Evolutionary conservation across 768 basidiomycete genomes (phyloP).

Genomic region (Phallus indusiatus): DNA sequence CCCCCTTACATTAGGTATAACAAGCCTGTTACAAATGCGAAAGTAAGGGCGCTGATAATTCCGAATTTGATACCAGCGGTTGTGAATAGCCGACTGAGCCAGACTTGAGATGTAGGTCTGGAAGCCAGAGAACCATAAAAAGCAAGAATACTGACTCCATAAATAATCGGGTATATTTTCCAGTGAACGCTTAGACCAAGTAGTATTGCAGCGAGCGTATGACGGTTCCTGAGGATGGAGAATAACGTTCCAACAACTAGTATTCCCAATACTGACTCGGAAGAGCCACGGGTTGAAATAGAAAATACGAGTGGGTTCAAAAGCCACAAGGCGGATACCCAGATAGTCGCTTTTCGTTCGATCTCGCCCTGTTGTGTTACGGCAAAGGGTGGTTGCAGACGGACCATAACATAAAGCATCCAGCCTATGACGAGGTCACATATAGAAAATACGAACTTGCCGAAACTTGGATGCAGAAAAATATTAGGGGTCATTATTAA

Average conservation of each 20-base stretch:
- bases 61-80: conserved; percentile 52
- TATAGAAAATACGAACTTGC: conserved; percentile 79
- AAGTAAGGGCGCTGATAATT: conserved; percentile 58
- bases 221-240: conserved; percentile 44
- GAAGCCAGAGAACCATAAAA: conserved; percentile 28
- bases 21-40: conserved; percentile 45
- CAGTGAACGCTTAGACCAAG: conserved; percentile 85
- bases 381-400: conserved; percentile 42
- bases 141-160: conserved; percentile 69
- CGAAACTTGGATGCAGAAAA: conserved; percentile 75
- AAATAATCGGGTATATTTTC: conserved; percentile 96
- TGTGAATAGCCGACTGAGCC: conserved; percentile 26
- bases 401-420: conserved; percentile 29
- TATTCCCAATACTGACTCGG: conserved; percentile 78
- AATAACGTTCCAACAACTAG: conserved; percentile 67
- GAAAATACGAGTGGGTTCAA: conserved; percentile 92
- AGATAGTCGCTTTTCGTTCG: conserved; percentile 37
- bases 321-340: conserved; percentile 58
- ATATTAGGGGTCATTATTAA: conserved; percentile 72
- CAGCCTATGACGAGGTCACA: conserved; percentile 77
- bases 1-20: conserved; percentile 70
- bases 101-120: conserved; percentile 29
- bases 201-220: conserved; percentile 58
- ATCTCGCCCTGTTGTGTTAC: conserved; percentile 10
- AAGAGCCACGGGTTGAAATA: conserved; percentile 94